Evolutionary conservation across 2,329 filamentous ascomycete species (phyloP).

Genomic region (Alternaria longipes): DNA sequence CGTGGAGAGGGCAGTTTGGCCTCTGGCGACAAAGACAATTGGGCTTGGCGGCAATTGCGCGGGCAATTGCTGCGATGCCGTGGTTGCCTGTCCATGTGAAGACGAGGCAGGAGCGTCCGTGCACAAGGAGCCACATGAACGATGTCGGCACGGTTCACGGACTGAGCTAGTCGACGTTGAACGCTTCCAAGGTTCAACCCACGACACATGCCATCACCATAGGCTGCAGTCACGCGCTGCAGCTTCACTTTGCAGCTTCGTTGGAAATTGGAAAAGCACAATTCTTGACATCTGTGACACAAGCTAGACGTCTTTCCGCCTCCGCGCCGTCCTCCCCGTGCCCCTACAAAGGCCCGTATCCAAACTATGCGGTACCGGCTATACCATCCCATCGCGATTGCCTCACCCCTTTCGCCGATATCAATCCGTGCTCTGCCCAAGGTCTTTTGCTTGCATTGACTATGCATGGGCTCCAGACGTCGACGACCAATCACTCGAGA

Average conservation of each 20-base stretch:
- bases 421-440: conserved; percentile 24
- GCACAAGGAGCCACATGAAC: conserved; percentile 8
- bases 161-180: conserved; percentile 6
- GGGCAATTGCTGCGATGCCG: too few species aligned
- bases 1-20: neutral
- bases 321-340: conserved; percentile 19
- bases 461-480: conserved; percentile 27
- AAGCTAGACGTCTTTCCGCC: conserved; percentile 19
- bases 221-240: conserved; percentile 6
- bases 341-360: conserved; percentile 14
- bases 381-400: conserved; percentile 17
- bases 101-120: conserved; percentile 21
- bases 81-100: conserved; percentile 13
- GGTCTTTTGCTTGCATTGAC: conserved; percentile 18
- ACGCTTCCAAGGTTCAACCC: conserved; percentile 7
- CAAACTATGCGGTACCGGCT: conserved; percentile 19
- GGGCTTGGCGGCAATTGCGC: conserved; percentile 6
- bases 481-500: conserved; percentile 49
- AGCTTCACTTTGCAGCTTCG: conserved; percentile 2
- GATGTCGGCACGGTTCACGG: conserved; percentile 1
- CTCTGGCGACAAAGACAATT: neutral
- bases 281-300: neutral
- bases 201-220: conserved; percentile 22
- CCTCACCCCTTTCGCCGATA: conserved; percentile 11
- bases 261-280: too few species aligned